Evolutionary conservation across 2,329 filamentous ascomycete genomes (phyloP).

Genomic region (Magnaporthiopsis incrustans): DNA sequence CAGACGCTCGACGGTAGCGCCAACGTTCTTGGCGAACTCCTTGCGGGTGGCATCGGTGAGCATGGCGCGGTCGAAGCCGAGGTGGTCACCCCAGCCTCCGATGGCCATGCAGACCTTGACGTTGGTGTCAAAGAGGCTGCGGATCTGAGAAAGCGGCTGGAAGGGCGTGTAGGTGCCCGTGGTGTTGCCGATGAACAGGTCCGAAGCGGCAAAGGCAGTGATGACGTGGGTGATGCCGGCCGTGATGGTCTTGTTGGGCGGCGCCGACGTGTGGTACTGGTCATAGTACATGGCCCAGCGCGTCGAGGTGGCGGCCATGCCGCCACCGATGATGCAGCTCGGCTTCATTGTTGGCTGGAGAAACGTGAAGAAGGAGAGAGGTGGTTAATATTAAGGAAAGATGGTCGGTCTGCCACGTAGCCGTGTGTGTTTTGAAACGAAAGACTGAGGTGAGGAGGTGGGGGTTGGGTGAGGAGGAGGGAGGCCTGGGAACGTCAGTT

Average conservation of each 20-base stretch:
- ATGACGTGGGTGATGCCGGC: slow-evolving; percentile 42
- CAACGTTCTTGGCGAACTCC: slow-evolving; percentile 50
- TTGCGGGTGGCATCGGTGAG: slow-evolving; percentile 37
- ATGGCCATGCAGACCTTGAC: slow-evolving; percentile 56
- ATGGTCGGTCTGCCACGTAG: background rate
- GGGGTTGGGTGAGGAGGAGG: background rate
- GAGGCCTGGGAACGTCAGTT: background rate
- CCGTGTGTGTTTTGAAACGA: background rate
- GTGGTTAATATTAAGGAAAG: background rate
- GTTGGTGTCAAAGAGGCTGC: slow-evolving; percentile 40
- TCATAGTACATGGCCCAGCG: slow-evolving; percentile 11
- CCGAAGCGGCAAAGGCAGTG: slow-evolving; percentile 42
- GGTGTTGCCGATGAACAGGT: slow-evolving; percentile 36
- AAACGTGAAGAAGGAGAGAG: background rate
- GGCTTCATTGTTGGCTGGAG: background rate
- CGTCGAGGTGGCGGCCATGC: slow-evolving; percentile 1
- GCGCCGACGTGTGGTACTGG: slow-evolving; percentile 10
- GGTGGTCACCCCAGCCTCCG: slow-evolving; percentile 57
- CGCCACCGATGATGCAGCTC: background rate
- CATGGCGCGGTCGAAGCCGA: slow-evolving; percentile 44
- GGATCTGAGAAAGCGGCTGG: slow-evolving; percentile 40
- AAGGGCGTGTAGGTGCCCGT: slow-evolving; percentile 42
- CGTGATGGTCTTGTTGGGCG: slow-evolving; percentile 10
- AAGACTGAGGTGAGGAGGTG: slow-evolving; percentile 6
- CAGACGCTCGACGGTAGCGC: slow-evolving; percentile 40